Evolutionary conservation across 441 rosid genomes (phyloP).

Genomic region (Brassica balearica): DNA sequence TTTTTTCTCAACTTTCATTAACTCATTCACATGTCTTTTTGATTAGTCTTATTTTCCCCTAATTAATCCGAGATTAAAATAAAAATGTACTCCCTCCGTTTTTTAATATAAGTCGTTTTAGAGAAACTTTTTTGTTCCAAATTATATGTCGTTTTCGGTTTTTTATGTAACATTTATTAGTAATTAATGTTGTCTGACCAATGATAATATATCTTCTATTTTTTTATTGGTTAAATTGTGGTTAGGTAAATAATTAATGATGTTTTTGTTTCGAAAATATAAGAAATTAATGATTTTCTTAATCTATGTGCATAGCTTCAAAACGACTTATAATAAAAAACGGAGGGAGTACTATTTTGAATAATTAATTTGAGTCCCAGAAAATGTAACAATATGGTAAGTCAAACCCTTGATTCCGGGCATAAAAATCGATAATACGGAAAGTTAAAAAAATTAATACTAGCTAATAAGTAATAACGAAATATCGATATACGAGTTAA

Average conservation of each 20-base stretch:
- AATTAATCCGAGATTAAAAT: constrained; percentile 17
- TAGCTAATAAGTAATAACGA: too few species aligned
- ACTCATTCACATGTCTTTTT: constrained; percentile 47
- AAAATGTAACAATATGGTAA: constrained; percentile 37
- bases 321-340: background rate
- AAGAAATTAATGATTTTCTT: too few species aligned
- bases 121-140: too few species aligned
- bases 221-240: too few species aligned
- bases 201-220: too few species aligned
- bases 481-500: constrained; percentile 40
- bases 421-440: constrained; percentile 45
- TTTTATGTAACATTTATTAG: too few species aligned
- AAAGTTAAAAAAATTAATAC: constrained; percentile 4
- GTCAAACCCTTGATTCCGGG: constrained; percentile 52
- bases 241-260: too few species aligned
- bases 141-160: too few species aligned
- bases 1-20: constrained; percentile 46
- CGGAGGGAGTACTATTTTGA: background rate
- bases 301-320: too few species aligned
- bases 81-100: background rate
- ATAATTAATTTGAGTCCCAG: constrained; percentile 8
- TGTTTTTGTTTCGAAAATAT: too few species aligned
- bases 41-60: background rate
- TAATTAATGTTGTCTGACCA: too few species aligned
- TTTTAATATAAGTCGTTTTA: too few species aligned